These are phyloP conservation scores for Fusarium goolgardi DNA, from an alignment of 2,329 filamentous ascomycete species.

Conservation along the genomic window DNA sequence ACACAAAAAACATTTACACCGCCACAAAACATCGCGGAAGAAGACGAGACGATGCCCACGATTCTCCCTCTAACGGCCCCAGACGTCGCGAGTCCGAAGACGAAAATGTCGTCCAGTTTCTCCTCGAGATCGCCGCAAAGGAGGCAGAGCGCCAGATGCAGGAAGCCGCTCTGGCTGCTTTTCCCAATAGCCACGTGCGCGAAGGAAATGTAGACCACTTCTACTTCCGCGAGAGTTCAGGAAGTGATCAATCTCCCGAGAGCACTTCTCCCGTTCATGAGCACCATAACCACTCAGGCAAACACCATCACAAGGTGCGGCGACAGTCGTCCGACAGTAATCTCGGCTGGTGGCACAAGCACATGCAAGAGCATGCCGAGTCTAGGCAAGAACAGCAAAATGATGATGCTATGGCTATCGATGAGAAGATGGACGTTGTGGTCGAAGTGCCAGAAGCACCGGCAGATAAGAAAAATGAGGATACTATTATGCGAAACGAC, in stretches of 20 bases:
- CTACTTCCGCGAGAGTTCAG: slow-evolving; percentile 72
- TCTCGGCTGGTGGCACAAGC: slow-evolving; percentile 79
- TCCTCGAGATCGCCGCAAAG: slow-evolving; percentile 82
- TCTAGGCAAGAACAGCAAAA: slow-evolving; percentile 62
- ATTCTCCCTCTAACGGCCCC: slow-evolving; percentile 22
- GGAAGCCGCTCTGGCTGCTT: slow-evolving; percentile 80
- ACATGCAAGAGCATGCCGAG: slow-evolving; percentile 83
- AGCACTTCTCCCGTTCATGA: slow-evolving; percentile 51
- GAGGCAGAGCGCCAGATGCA: slow-evolving; percentile 84
- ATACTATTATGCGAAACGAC: slow-evolving; percentile 52
- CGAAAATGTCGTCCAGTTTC: slow-evolving; percentile 78
- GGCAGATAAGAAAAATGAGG: slow-evolving; percentile 32
- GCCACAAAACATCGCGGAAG: slow-evolving; percentile 55
- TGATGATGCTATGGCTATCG: slow-evolving; percentile 45
- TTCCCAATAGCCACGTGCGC: slow-evolving; percentile 76
- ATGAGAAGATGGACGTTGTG: slow-evolving; percentile 46
- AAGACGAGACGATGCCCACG: slow-evolving; percentile 41
- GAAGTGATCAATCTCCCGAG: slow-evolving; percentile 62
- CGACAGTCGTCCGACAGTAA: slow-evolving; percentile 72
- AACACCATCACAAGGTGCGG: slow-evolving; percentile 49
- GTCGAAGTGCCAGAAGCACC: slow-evolving; percentile 39
- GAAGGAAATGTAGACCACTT: slow-evolving; percentile 79
- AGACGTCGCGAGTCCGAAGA: slow-evolving; percentile 76
- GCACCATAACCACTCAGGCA: slow-evolving; percentile 43
- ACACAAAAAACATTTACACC: slow-evolving; percentile 71